phyloP scores from a whole-genome alignment of 352 stramenopile genomes.

The Peronospora destructor region DNA sequence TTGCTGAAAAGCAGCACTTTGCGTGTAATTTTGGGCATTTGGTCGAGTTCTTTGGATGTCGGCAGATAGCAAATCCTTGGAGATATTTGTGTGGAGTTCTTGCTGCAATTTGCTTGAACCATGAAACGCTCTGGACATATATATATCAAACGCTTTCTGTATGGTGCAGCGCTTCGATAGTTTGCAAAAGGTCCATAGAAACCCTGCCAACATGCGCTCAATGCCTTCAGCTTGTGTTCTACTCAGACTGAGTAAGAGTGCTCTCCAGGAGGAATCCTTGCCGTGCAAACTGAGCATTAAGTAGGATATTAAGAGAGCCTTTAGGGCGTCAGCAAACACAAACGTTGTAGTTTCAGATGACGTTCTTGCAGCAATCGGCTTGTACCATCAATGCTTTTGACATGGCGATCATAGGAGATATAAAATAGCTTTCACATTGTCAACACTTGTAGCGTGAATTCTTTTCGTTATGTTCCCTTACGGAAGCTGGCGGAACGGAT shows the following conservation, averaged over 20 bases:
- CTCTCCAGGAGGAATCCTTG: no score
- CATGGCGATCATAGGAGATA: neutral
- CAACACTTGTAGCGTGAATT: neutral
- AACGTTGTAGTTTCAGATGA: no score
- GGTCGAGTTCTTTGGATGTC: constrained; percentile 18
- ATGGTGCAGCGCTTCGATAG: neutral
- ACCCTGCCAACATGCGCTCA: constrained; percentile 4
- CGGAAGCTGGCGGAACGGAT: constrained; percentile 23
- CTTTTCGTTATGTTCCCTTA: constrained; percentile 11
- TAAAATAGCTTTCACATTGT: neutral
- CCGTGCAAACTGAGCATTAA: no score
- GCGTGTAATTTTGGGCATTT: constrained; percentile 2
- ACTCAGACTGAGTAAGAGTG: no score
- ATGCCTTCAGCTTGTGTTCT: neutral
- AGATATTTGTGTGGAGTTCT: constrained; percentile 74
- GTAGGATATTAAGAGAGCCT: no score
- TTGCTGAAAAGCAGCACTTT: constrained; percentile 30
- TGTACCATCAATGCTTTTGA: neutral
- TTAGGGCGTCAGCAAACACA: no score
- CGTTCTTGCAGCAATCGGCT: neutral
- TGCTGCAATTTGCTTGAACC: constrained; percentile 63
- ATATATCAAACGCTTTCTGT: constrained; percentile 4
- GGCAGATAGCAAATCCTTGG: constrained; percentile 41
- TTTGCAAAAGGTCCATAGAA: neutral
- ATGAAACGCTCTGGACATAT: constrained; percentile 69